Base-by-base conservation (phyloP, 257 asterid species). In the Ilex asprella region DNA sequence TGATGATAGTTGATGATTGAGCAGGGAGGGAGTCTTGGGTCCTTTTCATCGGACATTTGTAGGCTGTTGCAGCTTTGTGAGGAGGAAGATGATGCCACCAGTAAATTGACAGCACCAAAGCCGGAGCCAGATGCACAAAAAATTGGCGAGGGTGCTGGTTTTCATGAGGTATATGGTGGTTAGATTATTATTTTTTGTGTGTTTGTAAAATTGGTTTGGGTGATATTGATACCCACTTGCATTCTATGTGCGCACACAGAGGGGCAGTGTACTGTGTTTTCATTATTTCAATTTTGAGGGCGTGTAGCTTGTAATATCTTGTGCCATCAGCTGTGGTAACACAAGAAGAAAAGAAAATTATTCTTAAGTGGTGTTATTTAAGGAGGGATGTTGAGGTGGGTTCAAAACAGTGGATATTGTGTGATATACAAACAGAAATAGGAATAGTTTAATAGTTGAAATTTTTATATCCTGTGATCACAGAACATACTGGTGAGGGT, bases 21-120 rank as follows among this genome's bases (percentile, higher is more conserved):
- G 62, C 75, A 93, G 99, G 97, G 80, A 49, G 97, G 91, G 54
- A 93, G 99, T 79, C 83, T 73, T 55, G 87, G 81, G n/a, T 55
- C 70, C 12, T 79, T 85, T 67, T 80, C 97, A 52, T 78, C 99
- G 7, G 99, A 93, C 39, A 81, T 93, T 70, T 69, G 61, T 69
- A 85, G 92, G 66, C 83, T 89, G 76, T 71, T 93, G 84, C 97
- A 85, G 73, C 84, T 85, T 41, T 81, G 69, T 75, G 99, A 93
- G 63, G 99, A 85, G 82, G 96, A 93, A 73, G 99, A 93, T 87
- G 99, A 93, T 63, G 99, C 97, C 71, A 89, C 95, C 53, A 93
- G 99, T 75, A 81, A 73, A 60, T 79, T 93, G 74, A 84, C 88
- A 71, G 83, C 91, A 7, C 89, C 94, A 51, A 93, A 89, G 80